phyloP scores from a whole-genome alignment of 2,329 filamentous ascomycete species.

The Catunica adiposa region DNA sequence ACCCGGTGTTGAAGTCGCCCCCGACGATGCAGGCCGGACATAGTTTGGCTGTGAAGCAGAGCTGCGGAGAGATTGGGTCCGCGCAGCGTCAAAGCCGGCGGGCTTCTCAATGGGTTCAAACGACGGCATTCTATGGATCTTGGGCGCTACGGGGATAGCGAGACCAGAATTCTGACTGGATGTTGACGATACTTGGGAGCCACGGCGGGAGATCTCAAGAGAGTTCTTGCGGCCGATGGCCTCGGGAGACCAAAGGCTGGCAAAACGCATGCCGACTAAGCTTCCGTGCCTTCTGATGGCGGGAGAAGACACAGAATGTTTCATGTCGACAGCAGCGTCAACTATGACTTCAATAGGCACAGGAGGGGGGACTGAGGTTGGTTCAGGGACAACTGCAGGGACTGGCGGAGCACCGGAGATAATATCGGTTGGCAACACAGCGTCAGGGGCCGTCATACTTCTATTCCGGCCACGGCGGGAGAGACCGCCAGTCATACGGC shows the following conservation, averaged over 20 bases:
- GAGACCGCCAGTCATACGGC: conserved; percentile 10
- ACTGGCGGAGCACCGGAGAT: not conserved
- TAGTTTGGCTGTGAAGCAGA: not conserved
- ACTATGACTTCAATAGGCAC: not conserved
- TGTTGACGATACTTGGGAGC: conserved; percentile 8
- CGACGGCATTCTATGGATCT: no score
- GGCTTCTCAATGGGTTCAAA: no score
- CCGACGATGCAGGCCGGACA: not conserved
- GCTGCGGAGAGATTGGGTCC: not conserved
- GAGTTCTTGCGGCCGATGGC: conserved; percentile 4
- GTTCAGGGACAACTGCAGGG: not conserved
- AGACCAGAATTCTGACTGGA: not conserved
- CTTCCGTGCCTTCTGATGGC: conserved; percentile 26
- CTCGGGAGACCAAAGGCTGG: conserved; percentile 6
- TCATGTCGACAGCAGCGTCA: not conserved
- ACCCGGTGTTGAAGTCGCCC: not conserved
- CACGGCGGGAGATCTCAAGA: conserved; percentile 13
- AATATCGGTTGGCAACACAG: not conserved
- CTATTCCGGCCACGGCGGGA: conserved; percentile 5
- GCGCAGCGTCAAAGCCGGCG: conserved; percentile 16
- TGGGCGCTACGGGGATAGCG: not conserved
- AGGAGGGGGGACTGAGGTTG: not conserved
- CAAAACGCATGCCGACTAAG: conserved; percentile 13
- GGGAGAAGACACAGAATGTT: conserved; percentile 2
- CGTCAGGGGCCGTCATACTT: not conserved